Evolutionary conservation across 371 early-diverging fungal species (phyloP), one percentile per base, ranked within the genome.

Genomic region (Syncephalastrum sp.): DNA sequence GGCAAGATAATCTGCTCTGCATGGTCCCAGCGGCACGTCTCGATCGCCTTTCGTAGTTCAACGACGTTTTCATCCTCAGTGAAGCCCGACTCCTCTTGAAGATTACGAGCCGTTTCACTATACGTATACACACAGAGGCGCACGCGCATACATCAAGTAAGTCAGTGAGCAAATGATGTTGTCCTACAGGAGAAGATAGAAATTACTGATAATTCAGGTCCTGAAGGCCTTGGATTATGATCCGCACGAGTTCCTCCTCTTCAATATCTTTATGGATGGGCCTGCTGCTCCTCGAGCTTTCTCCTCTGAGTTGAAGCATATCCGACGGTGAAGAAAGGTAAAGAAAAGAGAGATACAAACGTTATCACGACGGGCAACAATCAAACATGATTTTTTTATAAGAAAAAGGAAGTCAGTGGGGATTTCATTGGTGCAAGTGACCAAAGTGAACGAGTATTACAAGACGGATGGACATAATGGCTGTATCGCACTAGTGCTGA

Each of bases 191-290:
- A 16, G 29, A 47, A 56, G 45, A 27, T 23, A 50, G 42, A 49
- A 49, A 72, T 70, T 80, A 92, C 92, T 64, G 79, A 63, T 90
- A 93, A 5, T 93, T 95, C 54, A 94, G 75, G 53, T 90, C 89
- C n/a, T 82, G 76, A 33, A 97, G 70, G 27, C 91, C 77, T 65
- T 97, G 95, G 24, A 91, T 64, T 70, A 96, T 88, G 12, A 97
- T 65, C 14, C 96, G 83, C 19, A 94, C 89, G 3, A 94, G 74
- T 66, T 97, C 94, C 42, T 87, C 83, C 42, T 80, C 77, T 41
- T 53, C 53, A 47, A 60, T 41, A 33, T 33, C 38, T 2, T 10
- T 10, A 10, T 33, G 38, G 3, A 33, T 33, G 38, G 38, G 38
- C 8, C 12, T 1, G 10, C 12, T 33, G 38, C 38, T 33, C 6